These are phyloP conservation scores for Penicillium daleae DNA, from an alignment of 495 filamentous ascomycete species.

Conservation along the genomic window DNA sequence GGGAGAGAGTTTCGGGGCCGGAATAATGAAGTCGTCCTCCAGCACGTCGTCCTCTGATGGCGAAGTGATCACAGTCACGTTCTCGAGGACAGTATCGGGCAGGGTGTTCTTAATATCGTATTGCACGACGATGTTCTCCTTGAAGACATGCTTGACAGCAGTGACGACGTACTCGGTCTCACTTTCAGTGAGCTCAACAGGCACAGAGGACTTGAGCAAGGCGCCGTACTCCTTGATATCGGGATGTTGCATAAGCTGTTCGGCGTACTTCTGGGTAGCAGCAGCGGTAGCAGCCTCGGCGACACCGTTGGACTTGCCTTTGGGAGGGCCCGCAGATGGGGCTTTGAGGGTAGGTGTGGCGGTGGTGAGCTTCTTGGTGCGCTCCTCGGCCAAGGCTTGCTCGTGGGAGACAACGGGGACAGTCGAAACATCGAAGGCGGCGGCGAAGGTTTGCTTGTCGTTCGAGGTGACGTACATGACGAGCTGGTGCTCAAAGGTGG, in stretches of 20 bases:
- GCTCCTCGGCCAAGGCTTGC: conserved; percentile 95
- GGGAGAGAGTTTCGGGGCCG: conserved; percentile 75
- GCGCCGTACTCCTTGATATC: conserved; percentile 87
- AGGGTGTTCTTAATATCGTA: conserved; percentile 99
- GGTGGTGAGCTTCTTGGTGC: conserved; percentile 91
- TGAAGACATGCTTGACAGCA: conserved; percentile 96
- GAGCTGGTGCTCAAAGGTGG: conserved; percentile 94
- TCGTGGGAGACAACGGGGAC: conserved; percentile 95
- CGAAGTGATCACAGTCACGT: conserved; percentile 85
- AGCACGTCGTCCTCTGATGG: conserved; percentile 78
- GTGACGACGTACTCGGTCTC: conserved; percentile 97
- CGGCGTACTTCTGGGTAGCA: conserved; percentile 81
- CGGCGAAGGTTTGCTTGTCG: conserved; percentile 79
- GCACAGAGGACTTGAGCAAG: conserved; percentile 83
- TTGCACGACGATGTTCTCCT: conserved; percentile 93
- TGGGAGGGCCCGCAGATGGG: conserved; percentile 81
- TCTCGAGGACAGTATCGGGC: conserved; percentile 83
- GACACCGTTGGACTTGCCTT: conserved; percentile 65
- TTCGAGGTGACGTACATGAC: conserved; percentile 96
- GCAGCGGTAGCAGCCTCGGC: conserved; percentile 78
- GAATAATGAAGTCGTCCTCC: conserved; percentile 93
- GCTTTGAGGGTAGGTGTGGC: conserved; percentile 94
- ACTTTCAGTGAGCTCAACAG: conserved; percentile 91
- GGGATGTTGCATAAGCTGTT: conserved; percentile 84
- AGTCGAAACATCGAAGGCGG: conserved; percentile 85